Conservation (phyloP, 306 rosid species). For the Macrotyloma uniflorum region DNA sequence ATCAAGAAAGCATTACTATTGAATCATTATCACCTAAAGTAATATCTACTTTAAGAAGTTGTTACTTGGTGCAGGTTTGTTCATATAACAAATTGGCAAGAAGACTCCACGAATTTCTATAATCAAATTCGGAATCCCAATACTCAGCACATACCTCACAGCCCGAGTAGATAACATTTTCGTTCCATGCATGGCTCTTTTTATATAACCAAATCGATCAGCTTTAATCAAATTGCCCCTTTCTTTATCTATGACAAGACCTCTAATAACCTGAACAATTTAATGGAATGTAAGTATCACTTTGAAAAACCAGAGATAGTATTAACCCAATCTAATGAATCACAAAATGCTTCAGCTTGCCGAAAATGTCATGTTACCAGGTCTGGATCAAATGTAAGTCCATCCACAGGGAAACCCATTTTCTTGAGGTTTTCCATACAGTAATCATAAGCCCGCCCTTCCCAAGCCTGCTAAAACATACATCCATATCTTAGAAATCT, state of each 20-base stretch:
- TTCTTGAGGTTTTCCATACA: slow-evolving; percentile 90
- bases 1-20: background rate
- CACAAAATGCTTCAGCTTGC: slow-evolving; percentile 37
- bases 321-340: background rate
- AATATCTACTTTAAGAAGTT: background rate
- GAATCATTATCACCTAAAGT: slow-evolving; percentile 12
- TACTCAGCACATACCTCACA: slow-evolving; percentile 68
- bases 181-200: slow-evolving; percentile 98
- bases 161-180: slow-evolving; percentile 82
- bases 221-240: slow-evolving; percentile 94
- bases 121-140: slow-evolving; percentile 28
- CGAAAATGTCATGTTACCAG: slow-evolving; percentile 61
- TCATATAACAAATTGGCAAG: background rate
- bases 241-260: slow-evolving; percentile 97
- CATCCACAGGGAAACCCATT: slow-evolving; percentile 90
- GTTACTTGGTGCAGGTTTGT: background rate
- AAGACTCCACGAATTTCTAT: background rate
- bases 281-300: slow-evolving; percentile 25
- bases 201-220: slow-evolving; percentile 90
- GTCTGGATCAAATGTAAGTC: slow-evolving; percentile 91
- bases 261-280: slow-evolving; percentile 85
- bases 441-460: slow-evolving; percentile 95
- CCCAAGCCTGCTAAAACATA: slow-evolving; percentile 81
- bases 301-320: slow-evolving; percentile 23
- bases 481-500: slow-evolving; percentile 32